Conservation (phyloP, 257 asterid genomes). For the Osmanthus fragrans region DNA sequence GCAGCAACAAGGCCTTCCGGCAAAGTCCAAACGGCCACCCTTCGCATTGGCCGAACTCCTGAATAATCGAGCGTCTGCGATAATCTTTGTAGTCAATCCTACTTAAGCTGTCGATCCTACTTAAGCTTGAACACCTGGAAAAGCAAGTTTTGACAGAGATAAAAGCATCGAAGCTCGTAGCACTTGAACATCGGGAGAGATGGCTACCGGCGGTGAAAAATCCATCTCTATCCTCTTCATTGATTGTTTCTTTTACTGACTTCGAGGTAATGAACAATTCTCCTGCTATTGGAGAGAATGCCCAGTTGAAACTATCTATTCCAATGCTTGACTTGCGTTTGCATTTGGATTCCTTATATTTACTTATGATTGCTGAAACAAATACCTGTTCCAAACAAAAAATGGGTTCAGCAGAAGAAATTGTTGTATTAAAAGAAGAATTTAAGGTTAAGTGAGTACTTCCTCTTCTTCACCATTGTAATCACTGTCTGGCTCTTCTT, state of each 20-base stretch:
- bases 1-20: slow-evolving; percentile 62
- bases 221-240: slow-evolving; percentile 35
- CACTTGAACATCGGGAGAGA: slow-evolving; percentile 59
- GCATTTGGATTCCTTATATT: slow-evolving; percentile 65
- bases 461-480: slow-evolving; percentile 74
- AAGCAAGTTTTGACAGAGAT: slow-evolving; percentile 54
- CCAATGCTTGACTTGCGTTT: slow-evolving; percentile 34
- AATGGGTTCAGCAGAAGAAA: slow-evolving; percentile 9
- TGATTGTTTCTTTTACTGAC: slow-evolving; percentile 12
- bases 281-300: slow-evolving; percentile 47
- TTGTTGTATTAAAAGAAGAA: background rate
- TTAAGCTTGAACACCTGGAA: slow-evolving; percentile 70
- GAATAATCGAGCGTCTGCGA: slow-evolving; percentile 35
- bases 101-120: slow-evolving; percentile 56
- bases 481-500: slow-evolving; percentile 40
- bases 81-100: slow-evolving; percentile 44
- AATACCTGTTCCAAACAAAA: slow-evolving; percentile 46
- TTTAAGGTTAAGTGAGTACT: slow-evolving; percentile 31
- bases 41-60: slow-evolving; percentile 51
- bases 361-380: slow-evolving; percentile 70
- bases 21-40: slow-evolving; percentile 94
- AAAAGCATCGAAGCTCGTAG: slow-evolving; percentile 47
- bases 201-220: slow-evolving; percentile 41
- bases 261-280: slow-evolving; percentile 25
- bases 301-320: slow-evolving; percentile 46